Conservation (phyloP, 345 rosid species). For the Gossypioides kirkii region DNA sequence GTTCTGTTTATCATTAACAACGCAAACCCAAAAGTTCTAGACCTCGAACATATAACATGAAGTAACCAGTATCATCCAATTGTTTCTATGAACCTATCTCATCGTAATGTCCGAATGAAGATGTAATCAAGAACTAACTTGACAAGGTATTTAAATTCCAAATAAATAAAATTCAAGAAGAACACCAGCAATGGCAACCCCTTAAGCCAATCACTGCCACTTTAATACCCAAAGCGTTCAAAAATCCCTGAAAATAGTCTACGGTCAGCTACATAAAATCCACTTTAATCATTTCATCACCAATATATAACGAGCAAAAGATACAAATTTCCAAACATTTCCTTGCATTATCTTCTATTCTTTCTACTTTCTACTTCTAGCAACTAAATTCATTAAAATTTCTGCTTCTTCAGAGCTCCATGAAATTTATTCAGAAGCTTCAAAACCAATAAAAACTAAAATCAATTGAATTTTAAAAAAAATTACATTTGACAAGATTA, state of each 20-base stretch:
- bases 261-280: not conserved
- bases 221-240: too few species aligned
- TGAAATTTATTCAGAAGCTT: too few species aligned
- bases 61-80: too few species aligned
- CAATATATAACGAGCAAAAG: not conserved
- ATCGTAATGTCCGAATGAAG: not conserved
- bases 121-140: not conserved
- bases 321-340: not conserved
- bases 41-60: not conserved
- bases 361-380: not conserved
- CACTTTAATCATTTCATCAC: not conserved
- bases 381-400: not conserved
- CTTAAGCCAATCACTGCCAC: not conserved
- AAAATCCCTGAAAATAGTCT: too few species aligned
- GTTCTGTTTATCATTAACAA: slow-evolving; percentile 1
- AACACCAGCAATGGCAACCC: not conserved
- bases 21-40: not conserved
- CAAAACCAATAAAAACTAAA: not conserved
- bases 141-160: not conserved
- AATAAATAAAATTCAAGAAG: not conserved
- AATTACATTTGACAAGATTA: slow-evolving; percentile 1
- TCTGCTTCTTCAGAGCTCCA: not conserved
- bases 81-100: not conserved
- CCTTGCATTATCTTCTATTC: not conserved
- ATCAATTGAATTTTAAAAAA: not conserved